phyloP scores from a whole-genome alignment of 2,329 filamentous ascomycete species.

The Aspergillus thermomutatus region DNA sequence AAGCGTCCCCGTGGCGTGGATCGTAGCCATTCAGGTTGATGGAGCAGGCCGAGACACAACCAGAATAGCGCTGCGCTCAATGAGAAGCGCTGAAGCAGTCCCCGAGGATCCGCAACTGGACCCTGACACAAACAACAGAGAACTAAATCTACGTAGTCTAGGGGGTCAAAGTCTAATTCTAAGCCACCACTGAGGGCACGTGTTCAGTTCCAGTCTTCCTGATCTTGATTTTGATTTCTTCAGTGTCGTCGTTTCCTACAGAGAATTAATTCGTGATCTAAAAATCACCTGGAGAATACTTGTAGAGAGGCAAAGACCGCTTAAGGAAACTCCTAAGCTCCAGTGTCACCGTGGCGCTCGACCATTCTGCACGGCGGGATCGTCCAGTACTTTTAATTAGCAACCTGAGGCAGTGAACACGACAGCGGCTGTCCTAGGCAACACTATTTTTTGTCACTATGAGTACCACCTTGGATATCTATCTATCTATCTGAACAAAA shows the following conservation, averaged over 20 bases:
- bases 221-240: not conserved
- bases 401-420: not conserved
- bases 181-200: not conserved
- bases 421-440: not conserved
- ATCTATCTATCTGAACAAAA: not conserved
- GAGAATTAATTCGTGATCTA: not conserved
- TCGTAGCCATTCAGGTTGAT: not conserved
- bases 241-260: not conserved
- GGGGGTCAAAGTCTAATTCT: not conserved
- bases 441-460: not conserved
- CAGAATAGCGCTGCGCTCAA: not conserved
- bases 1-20: not conserved
- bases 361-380: not conserved
- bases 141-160: not conserved
- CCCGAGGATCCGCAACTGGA: not conserved
- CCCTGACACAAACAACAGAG: not conserved
- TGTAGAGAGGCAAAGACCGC: not conserved
- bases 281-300: not conserved
- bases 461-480: not conserved
- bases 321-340: not conserved
- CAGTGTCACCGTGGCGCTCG: not conserved
- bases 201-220: not conserved
- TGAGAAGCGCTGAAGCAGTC: not conserved
- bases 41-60: not conserved
- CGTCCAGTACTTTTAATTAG: not conserved